Base-by-base conservation (phyloP, 1,139 yeast genomes). In the Zygoascus meyerae region DNA sequence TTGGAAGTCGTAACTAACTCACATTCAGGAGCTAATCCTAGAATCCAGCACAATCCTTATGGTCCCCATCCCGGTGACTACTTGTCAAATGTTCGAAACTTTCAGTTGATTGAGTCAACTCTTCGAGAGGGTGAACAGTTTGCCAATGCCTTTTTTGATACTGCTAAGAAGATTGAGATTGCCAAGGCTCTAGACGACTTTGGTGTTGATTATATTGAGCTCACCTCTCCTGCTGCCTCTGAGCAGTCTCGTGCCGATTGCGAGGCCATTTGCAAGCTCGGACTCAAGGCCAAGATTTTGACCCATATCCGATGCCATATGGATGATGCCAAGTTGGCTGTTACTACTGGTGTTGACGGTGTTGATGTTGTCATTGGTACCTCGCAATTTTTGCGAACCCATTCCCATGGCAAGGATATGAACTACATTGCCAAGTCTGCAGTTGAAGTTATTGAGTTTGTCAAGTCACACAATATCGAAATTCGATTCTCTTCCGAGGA, bases 351-450 rank as follows among this genome's bases (percentile, higher is more conserved):
- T 66, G 97, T 92, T 51, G 97, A 92, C 66, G 98, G 98, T 70
- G 97, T 92, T 51, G 97, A 92, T 71, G 97, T 92, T 45, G 97
- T 92, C 47, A 92, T 92, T 70, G 98, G 97, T 56, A 92, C 98
- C 28, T 90, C 97, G 15, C 95, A 86, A 68, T 92, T 89, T 68
- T 75, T 92, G 63, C 83, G 97, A 72, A 85, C 90, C 69, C 90
- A 81, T 69, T 86, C 96, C 16, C 97, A 92, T 68, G 98, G 98
- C 66, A 92, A 92, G 76, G 98, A 92, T 72, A 92, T 92, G 97
- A 85, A 86, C 69, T 92, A 92, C 74, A 92, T 92, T 68, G 95
- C 97, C 63, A 86, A 92, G 75, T 76, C 86, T 61, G 98, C 98
- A 40, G 78, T 92, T 57, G 97, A 92, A 71, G 98, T 92, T 53